Base-by-base conservation (phyloP, 108 stramenopile species). In the Cyclostephanos tholiformis region DNA sequence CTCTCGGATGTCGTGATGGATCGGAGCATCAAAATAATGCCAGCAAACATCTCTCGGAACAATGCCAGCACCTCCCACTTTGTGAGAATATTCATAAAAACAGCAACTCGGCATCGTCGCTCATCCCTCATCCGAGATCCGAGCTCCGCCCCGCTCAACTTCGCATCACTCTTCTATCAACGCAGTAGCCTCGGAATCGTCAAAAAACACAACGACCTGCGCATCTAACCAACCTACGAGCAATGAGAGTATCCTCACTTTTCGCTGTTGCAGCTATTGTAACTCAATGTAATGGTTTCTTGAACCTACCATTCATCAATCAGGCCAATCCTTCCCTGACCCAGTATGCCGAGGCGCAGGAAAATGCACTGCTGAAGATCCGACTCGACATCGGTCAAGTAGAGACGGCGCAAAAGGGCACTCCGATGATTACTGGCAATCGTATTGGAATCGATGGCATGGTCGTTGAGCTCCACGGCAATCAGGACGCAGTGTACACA, bases 361-460 rank as follows among this genome's bases (percentile, higher is more conserved):
- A 79, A 60, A 32, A 64, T 20, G 44, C 56, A 4, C 23, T 80
- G 49, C 72, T 83, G 17, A 83, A 80, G 39, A 75, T 83, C 48
- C 74, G 56, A 59, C 50, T 83, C 16, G 82, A 83, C 58, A 74
- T 83, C 43, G 75, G 69, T 55, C 38, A 71, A 39, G 71, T 71
- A 13, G 25, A 12, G 4, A 30, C 26, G 50, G 48, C 26, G 49
- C 49, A 56, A 69, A 25, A 41, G 58, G 59, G 56, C 38, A 51
- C 48, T 10, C 10, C 66, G 22, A 6, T 36, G n/a, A 39, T 56
- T n/a, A 64, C 32, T 16, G 56, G 57, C 19, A 68, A 66, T 39
- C 78, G 77, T 8, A 50, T 83, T 35, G 71, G 74, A 26, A 83
- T 83, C 50, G 57, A 76, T 51, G 79, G 79, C 23, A 43, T 83